These are phyloP conservation scores for Spatholobus suberectus DNA, from an alignment of 306 rosid species.

Conservation along the genomic window DNA sequence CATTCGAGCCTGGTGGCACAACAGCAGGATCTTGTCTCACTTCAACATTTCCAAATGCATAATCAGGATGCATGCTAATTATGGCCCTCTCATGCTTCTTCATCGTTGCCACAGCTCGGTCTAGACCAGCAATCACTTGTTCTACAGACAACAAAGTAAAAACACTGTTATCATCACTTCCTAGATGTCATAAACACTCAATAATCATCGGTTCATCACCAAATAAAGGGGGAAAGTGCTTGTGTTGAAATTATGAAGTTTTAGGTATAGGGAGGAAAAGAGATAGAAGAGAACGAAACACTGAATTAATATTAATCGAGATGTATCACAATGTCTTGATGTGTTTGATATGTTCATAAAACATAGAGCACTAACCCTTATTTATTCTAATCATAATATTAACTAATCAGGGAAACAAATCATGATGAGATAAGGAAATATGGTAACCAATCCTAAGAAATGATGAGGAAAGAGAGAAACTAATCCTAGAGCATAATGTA, in stretches of 20 bases:
- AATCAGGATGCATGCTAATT: constrained; percentile 68
- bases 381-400: neutral
- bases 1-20: constrained; percentile 57
- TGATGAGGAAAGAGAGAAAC: neutral
- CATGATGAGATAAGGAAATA: neutral
- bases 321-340: neutral
- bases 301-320: neutral
- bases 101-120: constrained; percentile 71
- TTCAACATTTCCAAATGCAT: constrained; percentile 71
- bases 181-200: neutral
- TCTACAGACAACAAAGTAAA: constrained; percentile 50
- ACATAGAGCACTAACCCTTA: neutral
- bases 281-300: neutral
- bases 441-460: neutral
- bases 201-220: neutral
- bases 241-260: neutral
- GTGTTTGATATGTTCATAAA: neutral
- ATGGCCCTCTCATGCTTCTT: constrained; percentile 72
- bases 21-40: constrained; percentile 52
- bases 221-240: neutral
- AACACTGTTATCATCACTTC: constrained; percentile 22
- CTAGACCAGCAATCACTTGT: constrained; percentile 73
- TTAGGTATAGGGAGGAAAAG: neutral
- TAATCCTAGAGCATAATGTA: neutral
- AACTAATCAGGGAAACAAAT: neutral